Conservation (phyloP, 768 basidiomycete genomes). For the Podaxis pistillaris region DNA sequence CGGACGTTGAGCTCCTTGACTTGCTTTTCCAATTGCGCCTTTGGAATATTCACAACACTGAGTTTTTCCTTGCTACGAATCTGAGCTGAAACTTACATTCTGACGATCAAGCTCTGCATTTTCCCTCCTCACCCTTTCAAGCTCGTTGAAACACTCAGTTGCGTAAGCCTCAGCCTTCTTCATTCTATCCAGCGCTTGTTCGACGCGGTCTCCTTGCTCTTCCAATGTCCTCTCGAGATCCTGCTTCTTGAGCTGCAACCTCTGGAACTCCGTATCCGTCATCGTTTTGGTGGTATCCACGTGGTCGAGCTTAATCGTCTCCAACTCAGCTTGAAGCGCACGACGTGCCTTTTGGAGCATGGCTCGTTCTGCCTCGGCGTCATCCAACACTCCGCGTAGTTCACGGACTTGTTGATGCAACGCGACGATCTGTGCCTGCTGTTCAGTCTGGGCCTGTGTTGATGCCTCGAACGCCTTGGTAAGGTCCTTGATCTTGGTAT, state of each 20-base stretch:
- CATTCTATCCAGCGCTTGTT: constrained; percentile 72
- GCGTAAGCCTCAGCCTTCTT: constrained; percentile 79
- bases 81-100: constrained; percentile 49
- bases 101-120: constrained; percentile 77
- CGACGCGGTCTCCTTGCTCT: constrained; percentile 73
- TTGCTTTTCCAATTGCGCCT: constrained; percentile 85
- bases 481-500: constrained; percentile 76
- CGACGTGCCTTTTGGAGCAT: constrained; percentile 81
- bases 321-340: constrained; percentile 75
- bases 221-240: constrained; percentile 77
- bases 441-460: constrained; percentile 69
- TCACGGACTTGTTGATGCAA: constrained; percentile 86
- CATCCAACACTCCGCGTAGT: constrained; percentile 76
- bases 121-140: constrained; percentile 74
- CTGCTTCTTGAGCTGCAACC: constrained; percentile 75
- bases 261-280: constrained; percentile 73
- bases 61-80: neutral
- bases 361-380: constrained; percentile 79
- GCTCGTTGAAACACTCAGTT: constrained; percentile 71
- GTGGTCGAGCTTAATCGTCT: constrained; percentile 75
- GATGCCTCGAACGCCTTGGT: constrained; percentile 76
- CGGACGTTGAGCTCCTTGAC: constrained; percentile 82
- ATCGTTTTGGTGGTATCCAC: constrained; percentile 68
- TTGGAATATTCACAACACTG: constrained; percentile 6
- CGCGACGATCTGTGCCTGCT: constrained; percentile 80